Evolutionary conservation across 768 basidiomycete species (phyloP), one percentile per base, ranked within the genome.

Genomic region (Collybia sordida): DNA sequence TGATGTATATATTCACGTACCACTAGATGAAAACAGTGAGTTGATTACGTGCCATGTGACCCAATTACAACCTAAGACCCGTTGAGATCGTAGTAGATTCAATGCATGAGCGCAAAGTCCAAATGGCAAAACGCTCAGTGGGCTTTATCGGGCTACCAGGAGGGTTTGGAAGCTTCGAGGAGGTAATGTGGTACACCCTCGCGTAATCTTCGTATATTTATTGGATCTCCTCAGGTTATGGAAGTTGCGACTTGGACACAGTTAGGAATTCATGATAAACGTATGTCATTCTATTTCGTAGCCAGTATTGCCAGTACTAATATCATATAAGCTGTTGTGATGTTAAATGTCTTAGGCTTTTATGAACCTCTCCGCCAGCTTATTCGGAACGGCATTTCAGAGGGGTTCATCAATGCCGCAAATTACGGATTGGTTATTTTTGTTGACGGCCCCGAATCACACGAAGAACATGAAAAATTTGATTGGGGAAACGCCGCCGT

Each of bases 221-320:
- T 17, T 11, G 11, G 35, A 14, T 19, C 4, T 14, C 42, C 19
- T 36, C 55, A 92, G 88, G 70, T 92, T n/a, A 67, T 97, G 23
- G 96, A 98, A 68, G 94, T 91, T 54, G 81, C 86, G 12, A 97
- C 95, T 0, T 99, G 96, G 96, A 90, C 90, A 17, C 96, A 98
- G 61, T 66, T 97, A 4, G 88, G 88, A 17, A 87, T 95, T 37
- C 90, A 93, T 63, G 76, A 80, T 47, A 93, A 93, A 71, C 90
- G 90, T 90, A 62, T 40, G 52, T 55, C 18, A 3, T 23, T 23
- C n/a, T 21, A 27, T 21, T 8, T 43, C 35, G 7, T 22, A 11
- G 4, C 3, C 15, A 37, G 6, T 6, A 39, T 47, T 17, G n/a
- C 38, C 50, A 3, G 23, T n/a, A 12, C 2, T 3, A 22, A 44